Conservation (phyloP, 495 filamentous ascomycete species). For the Cryomyces minteri region DNA sequence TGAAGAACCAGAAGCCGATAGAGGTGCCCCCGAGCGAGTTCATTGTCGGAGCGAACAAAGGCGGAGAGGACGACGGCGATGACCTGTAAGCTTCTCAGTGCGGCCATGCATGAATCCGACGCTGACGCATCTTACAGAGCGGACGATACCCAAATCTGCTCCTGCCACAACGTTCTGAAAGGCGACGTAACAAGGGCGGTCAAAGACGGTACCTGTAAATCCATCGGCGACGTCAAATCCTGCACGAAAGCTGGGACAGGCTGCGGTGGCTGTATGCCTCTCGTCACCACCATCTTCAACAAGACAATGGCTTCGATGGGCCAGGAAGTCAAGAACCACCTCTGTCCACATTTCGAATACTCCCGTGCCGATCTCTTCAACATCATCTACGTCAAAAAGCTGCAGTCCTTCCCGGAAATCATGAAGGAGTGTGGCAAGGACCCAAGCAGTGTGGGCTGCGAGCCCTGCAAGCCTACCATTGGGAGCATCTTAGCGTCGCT, state of each 20-base stretch:
- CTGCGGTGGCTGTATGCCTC: constrained; percentile 86
- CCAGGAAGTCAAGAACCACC: constrained; percentile 68
- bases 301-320: constrained; percentile 81
- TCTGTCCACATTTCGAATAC: constrained; percentile 76
- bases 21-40: constrained; percentile 74
- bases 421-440: constrained; percentile 72
- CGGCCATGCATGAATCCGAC: no score
- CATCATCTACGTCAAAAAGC: constrained; percentile 67
- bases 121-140: constrained; percentile 31
- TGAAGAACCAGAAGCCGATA: constrained; percentile 63
- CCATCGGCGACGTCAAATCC: constrained; percentile 71
- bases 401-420: constrained; percentile 58
- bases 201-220: constrained; percentile 72
- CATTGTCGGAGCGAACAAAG: constrained; percentile 60
- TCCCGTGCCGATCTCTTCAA: constrained; percentile 82
- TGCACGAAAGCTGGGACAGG: constrained; percentile 93
- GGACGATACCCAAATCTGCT: constrained; percentile 84
- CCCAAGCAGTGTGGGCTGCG: constrained; percentile 62
- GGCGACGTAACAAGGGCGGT: constrained; percentile 56
- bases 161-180: constrained; percentile 92
- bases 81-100: constrained; percentile 34
- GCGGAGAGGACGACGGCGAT: constrained; percentile 52
- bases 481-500: constrained; percentile 72
- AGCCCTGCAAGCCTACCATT: constrained; percentile 77
- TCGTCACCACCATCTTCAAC: constrained; percentile 88